Evolutionary conservation across 768 basidiomycete genomes (phyloP), one percentile per base, ranked within the genome.

Genomic region (Mycena metata): DNA sequence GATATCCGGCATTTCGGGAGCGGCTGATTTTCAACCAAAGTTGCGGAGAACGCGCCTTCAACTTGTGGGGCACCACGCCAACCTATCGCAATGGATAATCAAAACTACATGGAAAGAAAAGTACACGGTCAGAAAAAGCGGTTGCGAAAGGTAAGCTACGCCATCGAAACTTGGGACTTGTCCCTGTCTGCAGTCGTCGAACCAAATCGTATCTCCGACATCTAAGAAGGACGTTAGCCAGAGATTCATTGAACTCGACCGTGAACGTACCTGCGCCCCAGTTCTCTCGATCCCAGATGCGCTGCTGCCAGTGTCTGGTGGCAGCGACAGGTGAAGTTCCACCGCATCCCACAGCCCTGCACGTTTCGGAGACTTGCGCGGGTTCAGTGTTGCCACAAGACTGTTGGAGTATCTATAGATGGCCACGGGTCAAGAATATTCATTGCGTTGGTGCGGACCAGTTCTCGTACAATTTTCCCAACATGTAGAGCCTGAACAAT

Each of bases 321-420:
- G 36, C 35, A 26, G 6, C 36, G 54, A 55, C 54, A 55, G 54
- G 54, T 41, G 54, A n/a, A 55, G 54, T 55, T 55, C 54, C n/a
- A 55, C 54, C n/a, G 54, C 23, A 55, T 55, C 54, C 54, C 54
- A 55, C 23, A 55, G 54, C 36, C 54, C 54, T 26, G 54, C 54
- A 55, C 54, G 54, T 55, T 36, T 55, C 41, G 54, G 54, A 21
- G 54, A 55, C 3, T 55, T 55, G 35, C 54, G 35, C 21, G 54
- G 35, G 56, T 58, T 58, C 56, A 58, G 42, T 33, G 56, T 58
- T 43, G 56, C 56, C 56, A 58, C 42, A 58, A 58, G 42, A 45
- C 56, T 58, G 56, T 58, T 58, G 39, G 56, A 58, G 56, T 58
- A 58, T 45, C 56, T 58, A 45, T 24, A n/a, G n/a, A n/a, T n/a